Base-by-base conservation (phyloP, 2,329 filamentous ascomycete genomes). In the Aureobasidium sp. region DNA sequence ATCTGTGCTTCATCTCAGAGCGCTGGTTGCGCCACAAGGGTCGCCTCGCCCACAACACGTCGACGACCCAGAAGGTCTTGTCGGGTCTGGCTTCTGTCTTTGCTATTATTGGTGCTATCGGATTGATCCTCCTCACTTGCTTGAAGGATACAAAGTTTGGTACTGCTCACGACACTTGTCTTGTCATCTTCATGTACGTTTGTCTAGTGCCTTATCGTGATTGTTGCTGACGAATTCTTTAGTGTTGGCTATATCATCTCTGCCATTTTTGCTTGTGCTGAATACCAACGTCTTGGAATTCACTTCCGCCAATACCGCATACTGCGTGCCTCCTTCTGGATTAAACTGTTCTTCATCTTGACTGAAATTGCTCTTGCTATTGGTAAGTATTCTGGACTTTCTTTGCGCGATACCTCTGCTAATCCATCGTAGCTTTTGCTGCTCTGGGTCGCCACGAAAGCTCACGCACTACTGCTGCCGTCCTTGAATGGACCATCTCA, bases 221-320 rank as follows among this genome's bases (percentile, higher is more conserved):
- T 21, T 21, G 3, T 39, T 3, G 16, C 54, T 59, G 29, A 59
- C 34, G 13, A 32, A 8, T 7, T 48, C 21, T 29, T 5, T 50
- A 75, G 71, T 55, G 85, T 75, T 15, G 94, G 91, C 37, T 97
- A 96, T 73, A 78, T 97, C 59, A 71, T 96, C 60, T 90, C 87
- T 5, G 92, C 93, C 61, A 82, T 97, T 67, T 93, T 92, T 74
- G 88, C 93, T 66, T 97, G 92, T 78, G 86, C 85, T 77, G 91
- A 97, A 73, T 97, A 96, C 73, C 88, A 94, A 69, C 86, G 90
- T 2, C 81, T 97, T 1, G 91, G 91, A 30, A 85, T 88, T 59
- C 87, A 88, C 72, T 90, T 92, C 78, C 87, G 87, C 65, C 78
- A 91, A 63, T 84, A 93, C 74, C 83, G 81, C 60, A 77, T 94